phyloP scores from a whole-genome alignment of 2,329 filamentous ascomycete genomes.

The Claviceps sp. region DNA sequence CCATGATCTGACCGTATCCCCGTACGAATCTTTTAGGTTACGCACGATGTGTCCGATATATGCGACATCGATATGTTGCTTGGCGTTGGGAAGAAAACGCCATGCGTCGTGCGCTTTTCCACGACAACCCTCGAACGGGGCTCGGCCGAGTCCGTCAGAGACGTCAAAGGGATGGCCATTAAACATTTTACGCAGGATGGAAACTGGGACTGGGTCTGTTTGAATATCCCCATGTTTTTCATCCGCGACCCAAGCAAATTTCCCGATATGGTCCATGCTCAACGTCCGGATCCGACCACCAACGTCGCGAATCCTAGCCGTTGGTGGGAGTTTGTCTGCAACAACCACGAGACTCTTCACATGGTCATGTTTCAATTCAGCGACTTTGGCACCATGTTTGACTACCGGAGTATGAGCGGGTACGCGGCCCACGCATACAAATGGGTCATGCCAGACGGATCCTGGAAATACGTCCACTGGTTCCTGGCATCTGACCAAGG shows the following conservation, averaged over 20 bases:
- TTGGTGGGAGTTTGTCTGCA: conserved; percentile 35
- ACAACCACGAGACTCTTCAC: conserved; percentile 49
- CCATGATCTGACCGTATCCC: too few species aligned
- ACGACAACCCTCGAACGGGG: conserved; percentile 58
- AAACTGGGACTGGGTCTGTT: conserved; percentile 60
- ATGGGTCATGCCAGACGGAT: conserved; percentile 50
- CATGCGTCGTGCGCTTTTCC: conserved; percentile 53
- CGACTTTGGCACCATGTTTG: conserved; percentile 52
- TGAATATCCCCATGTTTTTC: conserved; percentile 71
- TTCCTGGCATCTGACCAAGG: conserved; percentile 52
- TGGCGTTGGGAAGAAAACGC: conserved; percentile 37
- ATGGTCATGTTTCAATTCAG: conserved; percentile 54
- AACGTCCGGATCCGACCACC: conserved; percentile 62
- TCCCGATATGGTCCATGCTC: conserved; percentile 63
- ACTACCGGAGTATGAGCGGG: conserved; percentile 53
- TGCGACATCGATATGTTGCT: conserved; percentile 41
- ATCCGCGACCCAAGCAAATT: conserved; percentile 62
- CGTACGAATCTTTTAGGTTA: conserved; percentile 19
- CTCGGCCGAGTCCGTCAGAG: conserved; percentile 52
- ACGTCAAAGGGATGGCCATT: conserved; percentile 54
- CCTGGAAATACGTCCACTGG: conserved; percentile 52
- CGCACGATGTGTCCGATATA: conserved; percentile 40
- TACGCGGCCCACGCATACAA: conserved; percentile 57
- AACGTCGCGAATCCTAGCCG: conserved; percentile 57
- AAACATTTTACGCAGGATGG: conserved; percentile 54